Evolutionary conservation across 2,329 filamentous ascomycete species (phyloP).

Genomic region (Aaosphaeria pasadenensis): DNA sequence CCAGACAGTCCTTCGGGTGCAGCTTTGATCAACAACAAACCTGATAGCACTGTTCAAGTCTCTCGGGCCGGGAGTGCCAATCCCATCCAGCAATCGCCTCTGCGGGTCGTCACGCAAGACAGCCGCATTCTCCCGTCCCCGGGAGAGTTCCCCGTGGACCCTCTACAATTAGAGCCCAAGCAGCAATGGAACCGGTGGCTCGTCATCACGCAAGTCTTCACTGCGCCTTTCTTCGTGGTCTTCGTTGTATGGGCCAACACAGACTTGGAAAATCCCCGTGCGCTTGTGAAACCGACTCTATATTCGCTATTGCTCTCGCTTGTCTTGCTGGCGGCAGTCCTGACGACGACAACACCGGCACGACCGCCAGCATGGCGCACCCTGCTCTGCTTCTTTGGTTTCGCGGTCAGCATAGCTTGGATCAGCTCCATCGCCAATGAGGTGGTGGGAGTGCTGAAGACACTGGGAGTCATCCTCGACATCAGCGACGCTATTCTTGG

Average conservation of each 20-base stretch:
- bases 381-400: conserved; percentile 82
- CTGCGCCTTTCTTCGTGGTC: conserved; percentile 78
- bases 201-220: conserved; percentile 78
- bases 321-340: conserved; percentile 62
- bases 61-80: conserved; percentile 2
- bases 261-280: conserved; percentile 54
- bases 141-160: conserved; percentile 24
- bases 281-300: conserved; percentile 56
- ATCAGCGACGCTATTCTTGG: conserved; percentile 95
- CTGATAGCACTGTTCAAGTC: background rate
- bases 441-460: conserved; percentile 92
- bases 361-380: conserved; percentile 71
- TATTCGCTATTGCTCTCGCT: conserved; percentile 56
- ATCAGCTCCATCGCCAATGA: conserved; percentile 94
- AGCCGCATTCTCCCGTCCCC: conserved; percentile 33
- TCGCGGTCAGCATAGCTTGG: conserved; percentile 90
- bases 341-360: conserved; percentile 66
- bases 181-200: conserved; percentile 87
- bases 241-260: conserved; percentile 72
- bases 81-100: conserved; percentile 21
- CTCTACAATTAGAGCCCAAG: conserved; percentile 34
- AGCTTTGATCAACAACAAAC: conserved; percentile 6
- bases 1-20: conserved; percentile 13
- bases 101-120: conserved; percentile 32
- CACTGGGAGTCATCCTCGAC: conserved; percentile 83